phyloP scores from a whole-genome alignment of 345 rosid species.

The Syzygium aqueum region DNA sequence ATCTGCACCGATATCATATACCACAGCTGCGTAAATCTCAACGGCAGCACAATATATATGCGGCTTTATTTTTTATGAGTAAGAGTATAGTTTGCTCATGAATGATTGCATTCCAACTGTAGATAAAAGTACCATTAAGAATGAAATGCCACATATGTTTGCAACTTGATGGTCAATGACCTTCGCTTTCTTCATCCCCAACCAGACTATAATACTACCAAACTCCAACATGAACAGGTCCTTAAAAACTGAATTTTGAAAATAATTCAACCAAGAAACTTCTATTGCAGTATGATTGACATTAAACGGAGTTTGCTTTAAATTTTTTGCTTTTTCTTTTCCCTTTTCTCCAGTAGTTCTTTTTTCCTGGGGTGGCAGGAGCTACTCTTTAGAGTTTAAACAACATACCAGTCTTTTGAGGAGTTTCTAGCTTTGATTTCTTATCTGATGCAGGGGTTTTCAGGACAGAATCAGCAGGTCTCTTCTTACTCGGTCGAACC shows the following conservation, averaged over 20 bases:
- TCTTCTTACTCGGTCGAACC: slow-evolving; percentile 60
- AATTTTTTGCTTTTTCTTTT: background rate
- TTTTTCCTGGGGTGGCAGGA: background rate
- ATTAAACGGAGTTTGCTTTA: background rate
- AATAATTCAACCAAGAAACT: background rate
- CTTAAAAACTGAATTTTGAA: background rate
- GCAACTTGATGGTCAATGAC: background rate
- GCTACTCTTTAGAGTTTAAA: background rate
- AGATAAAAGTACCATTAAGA: background rate
- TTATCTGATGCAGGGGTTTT: slow-evolving; percentile 43
- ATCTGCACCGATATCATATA: slow-evolving; percentile 17
- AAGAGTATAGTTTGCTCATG: background rate
- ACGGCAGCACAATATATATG: background rate
- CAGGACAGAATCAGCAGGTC: slow-evolving; percentile 33
- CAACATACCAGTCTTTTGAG: slow-evolving; percentile 56
- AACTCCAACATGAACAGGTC: background rate
- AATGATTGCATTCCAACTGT: background rate
- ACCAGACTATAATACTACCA: background rate
- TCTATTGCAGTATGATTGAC: background rate
- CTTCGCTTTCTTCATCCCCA: background rate
- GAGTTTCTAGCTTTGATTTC: slow-evolving; percentile 65
- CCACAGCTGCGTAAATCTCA: background rate
- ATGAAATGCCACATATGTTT: background rate
- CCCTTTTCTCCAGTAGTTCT: background rate
- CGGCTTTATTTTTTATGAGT: background rate